Evolutionary conservation across 2,329 filamentous ascomycete species (phyloP), one percentile per base, ranked within the genome.

Genomic region (Paramyrothecium sp.): DNA sequence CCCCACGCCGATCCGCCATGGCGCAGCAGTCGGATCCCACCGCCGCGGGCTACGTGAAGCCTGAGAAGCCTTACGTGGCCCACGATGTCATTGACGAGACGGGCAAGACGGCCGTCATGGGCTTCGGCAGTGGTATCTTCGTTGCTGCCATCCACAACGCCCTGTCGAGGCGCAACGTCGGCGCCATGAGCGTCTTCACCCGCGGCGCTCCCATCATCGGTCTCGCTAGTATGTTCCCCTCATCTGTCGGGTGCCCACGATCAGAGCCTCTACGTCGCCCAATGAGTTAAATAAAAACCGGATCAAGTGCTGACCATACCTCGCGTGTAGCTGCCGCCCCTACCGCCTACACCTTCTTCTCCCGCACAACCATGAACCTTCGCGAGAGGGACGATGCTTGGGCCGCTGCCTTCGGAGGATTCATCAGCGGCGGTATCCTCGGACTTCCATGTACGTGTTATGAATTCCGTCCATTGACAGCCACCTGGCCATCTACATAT

Each of bases 91-190:
- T 96, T 66, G 81, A 83, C 63, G 81, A 83, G 61, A 83, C 88
- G 53, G 77, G 88, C 70, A 86, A 85, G 71, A 85, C 86, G 60
- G 84, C 83, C 46, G 68, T 87, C 62, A 75, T 91, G 66, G 87
- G 88, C 60, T 86, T 87, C 68, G 78, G 79, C 58, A 83, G 84
- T 59, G 92, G 92, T 67, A 77, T 90, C 70, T 82, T 92, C 74
- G 73, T 89, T 59, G 89, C 91, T 53, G 88, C 90, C 56, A 82
- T 96, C 63, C 90, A 93, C 79, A 98, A 96, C 80, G 91, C 92
- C 58, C 83, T 97, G 66, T 83, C 88, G 56, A 92, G 87, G 79
- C 83, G 86, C 72, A 97, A 97, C 74, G 81, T 95, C 63, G 91
- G 92, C 66, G 83, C 88, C 60, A 85, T 89, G 79, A 90, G 90